Evolutionary conservation across 805 yeast species (phyloP).

Genomic region (Candida tibetensis): DNA sequence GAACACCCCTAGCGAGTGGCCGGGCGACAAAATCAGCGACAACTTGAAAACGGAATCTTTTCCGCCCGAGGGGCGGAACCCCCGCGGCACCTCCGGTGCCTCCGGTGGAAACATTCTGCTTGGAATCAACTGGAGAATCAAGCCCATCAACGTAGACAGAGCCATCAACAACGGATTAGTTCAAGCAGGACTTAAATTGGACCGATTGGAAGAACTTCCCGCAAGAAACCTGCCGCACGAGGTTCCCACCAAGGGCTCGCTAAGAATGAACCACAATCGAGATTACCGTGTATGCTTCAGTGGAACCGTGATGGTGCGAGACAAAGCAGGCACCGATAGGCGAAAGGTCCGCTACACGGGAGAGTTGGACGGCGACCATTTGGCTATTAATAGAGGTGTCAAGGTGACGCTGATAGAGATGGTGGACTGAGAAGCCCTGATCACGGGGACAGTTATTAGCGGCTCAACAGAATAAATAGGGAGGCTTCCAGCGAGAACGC

Average conservation of each 20-base stretch:
- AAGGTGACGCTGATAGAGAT: conserved; percentile 13
- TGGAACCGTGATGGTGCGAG: conserved; percentile 23
- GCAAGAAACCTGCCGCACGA: conserved; percentile 15
- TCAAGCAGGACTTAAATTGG: conserved; percentile 25
- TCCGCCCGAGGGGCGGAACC: background rate
- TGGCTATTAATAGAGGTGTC: conserved; percentile 30
- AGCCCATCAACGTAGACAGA: conserved; percentile 22
- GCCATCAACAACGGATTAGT: conserved; percentile 18
- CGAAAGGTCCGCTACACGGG: conserved; percentile 27
- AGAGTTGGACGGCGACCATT: conserved; percentile 29
- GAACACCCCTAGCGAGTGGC: conserved; percentile 5
- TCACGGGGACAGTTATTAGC: too few relatives aligned
- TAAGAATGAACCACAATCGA: conserved; percentile 7
- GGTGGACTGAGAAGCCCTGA: too few relatives aligned
- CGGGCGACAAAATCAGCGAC: too few relatives aligned
- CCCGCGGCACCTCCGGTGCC: background rate
- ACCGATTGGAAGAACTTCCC: conserved; percentile 21
- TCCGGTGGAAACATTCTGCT: conserved; percentile 4
- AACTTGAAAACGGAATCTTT: too few relatives aligned
- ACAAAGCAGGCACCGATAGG: conserved; percentile 13
- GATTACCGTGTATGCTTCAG: conserved; percentile 24
- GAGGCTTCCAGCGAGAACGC: too few relatives aligned
- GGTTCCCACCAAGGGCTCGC: conserved; percentile 12
- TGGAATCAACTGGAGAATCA: conserved; percentile 24
- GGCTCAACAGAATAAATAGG: too few relatives aligned